Percentiles rank a stretch among this genome's conserved stretches.
These are phyloP conservation scores for Microdochium nivale DNA, from an alignment of 2,329 filamentous ascomycete genomes.

Conservation along the genomic window DNA sequence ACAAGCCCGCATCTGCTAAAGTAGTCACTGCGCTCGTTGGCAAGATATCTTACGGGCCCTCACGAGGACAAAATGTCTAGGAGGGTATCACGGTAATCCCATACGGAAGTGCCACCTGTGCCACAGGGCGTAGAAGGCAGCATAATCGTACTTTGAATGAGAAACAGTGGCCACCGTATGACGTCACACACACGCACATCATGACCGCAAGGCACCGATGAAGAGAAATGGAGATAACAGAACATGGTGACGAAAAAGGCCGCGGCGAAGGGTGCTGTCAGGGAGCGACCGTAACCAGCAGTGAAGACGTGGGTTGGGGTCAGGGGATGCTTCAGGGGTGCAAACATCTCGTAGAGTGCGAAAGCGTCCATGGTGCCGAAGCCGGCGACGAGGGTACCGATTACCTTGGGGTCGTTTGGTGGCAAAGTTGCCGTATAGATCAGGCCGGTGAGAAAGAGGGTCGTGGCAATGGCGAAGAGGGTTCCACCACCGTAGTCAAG, in stretches of 20 bases:
- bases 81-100: too few species aligned
- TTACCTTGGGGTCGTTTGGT: constrained; percentile 25
- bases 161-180: constrained; percentile 32
- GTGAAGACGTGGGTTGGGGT: constrained; percentile 36
- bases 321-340: constrained; percentile 26
- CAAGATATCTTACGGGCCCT: too few species aligned
- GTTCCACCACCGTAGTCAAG: constrained; percentile 28
- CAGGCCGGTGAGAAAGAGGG: constrained; percentile 28
- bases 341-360: constrained; percentile 28
- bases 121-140: too few species aligned
- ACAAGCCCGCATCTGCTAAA: too few species aligned
- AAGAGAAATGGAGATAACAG: constrained; percentile 39
- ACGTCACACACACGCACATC: constrained; percentile 20
- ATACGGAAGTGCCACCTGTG: too few species aligned
- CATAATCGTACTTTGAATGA: too few species aligned
- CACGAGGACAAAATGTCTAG: too few species aligned
- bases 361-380: constrained; percentile 24
- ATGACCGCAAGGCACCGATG: too few species aligned
- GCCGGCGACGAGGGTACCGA: constrained; percentile 25
- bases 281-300: constrained; percentile 31
- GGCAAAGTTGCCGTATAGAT: constrained; percentile 26
- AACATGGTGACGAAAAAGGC: constrained; percentile 41
- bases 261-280: constrained; percentile 35
- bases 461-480: constrained; percentile 24
- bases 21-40: too few species aligned